phyloP scores from a whole-genome alignment of 78 protist genomes.

The Guillardia theta region DNA sequence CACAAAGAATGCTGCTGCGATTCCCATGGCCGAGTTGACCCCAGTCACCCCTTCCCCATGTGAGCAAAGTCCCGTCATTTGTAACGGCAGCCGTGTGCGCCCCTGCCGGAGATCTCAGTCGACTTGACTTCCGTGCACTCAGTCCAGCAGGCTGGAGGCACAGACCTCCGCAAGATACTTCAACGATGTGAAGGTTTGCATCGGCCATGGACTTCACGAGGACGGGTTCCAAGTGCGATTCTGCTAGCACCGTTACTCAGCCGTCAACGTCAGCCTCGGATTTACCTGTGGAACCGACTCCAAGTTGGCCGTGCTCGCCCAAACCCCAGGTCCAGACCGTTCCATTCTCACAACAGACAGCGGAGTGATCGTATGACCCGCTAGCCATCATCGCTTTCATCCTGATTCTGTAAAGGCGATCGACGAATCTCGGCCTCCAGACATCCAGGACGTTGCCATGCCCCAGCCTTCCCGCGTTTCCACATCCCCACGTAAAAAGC shows the following conservation, averaged over 20 bases:
- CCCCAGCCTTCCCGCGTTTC: background rate
- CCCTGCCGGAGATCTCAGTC: too few species aligned
- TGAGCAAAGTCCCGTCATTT: background rate
- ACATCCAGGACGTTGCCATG: background rate
- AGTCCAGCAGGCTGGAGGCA: too few species aligned
- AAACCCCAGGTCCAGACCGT: background rate
- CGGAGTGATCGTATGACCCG: background rate
- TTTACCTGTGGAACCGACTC: background rate
- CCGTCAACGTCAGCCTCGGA: too few species aligned
- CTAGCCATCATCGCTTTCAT: background rate
- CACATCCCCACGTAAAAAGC: background rate
- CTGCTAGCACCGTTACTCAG: too few species aligned
- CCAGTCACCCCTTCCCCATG: slow-evolving; percentile 17
- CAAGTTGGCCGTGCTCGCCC: slow-evolving; percentile 12
- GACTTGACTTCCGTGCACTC: too few species aligned
- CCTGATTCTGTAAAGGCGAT: background rate
- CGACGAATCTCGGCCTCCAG: background rate
- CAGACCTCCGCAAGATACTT: background rate
- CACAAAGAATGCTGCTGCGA: background rate
- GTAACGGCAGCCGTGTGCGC: background rate
- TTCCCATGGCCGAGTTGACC: background rate
- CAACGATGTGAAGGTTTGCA: background rate
- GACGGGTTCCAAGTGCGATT: background rate
- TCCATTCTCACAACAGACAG: background rate
- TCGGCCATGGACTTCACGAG: background rate